Percentiles rank a stretch among this genome's conserved stretches.
These are phyloP conservation scores for Ocimum tenuiflorum DNA, from an alignment of 257 asterid genomes.

Conservation along the genomic window DNA sequence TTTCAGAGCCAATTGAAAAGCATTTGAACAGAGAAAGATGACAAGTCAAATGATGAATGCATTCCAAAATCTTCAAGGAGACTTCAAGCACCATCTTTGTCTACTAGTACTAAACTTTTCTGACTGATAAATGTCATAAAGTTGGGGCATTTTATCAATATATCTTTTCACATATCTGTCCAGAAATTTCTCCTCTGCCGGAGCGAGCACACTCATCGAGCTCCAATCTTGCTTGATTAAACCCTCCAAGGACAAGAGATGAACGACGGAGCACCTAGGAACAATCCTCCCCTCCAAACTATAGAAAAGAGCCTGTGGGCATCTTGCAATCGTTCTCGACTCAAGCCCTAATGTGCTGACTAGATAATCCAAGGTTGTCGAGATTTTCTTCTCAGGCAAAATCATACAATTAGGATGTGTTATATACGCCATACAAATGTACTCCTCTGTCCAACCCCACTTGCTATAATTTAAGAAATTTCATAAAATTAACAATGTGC, in stretches of 20 bases:
- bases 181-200: slow-evolving; percentile 16
- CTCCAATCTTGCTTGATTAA: slow-evolving; percentile 19
- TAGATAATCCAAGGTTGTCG: slow-evolving; percentile 7
- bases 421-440: slow-evolving; percentile 14
- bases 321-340: slow-evolving; percentile 9
- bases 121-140: slow-evolving; percentile 15
- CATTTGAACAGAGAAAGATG: too few relatives aligned
- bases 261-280: slow-evolving; percentile 32
- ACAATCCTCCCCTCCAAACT: slow-evolving; percentile 26
- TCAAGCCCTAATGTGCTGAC: slow-evolving; percentile 18
- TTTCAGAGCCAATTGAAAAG: too few relatives aligned
- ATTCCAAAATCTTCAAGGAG: too few relatives aligned
- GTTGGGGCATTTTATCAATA: slow-evolving; percentile 19
- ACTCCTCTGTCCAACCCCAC: slow-evolving; percentile 35
- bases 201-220: background rate
- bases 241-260: slow-evolving; percentile 23
- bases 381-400: slow-evolving; percentile 21
- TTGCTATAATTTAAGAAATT: too few relatives aligned
- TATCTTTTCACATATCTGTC: slow-evolving; percentile 16
- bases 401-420: slow-evolving; percentile 28
- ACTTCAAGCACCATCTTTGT: too few relatives aligned
- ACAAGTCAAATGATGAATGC: too few relatives aligned
- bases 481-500: too few relatives aligned
- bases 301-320: slow-evolving; percentile 1
- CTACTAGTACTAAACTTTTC: too few relatives aligned